phyloP scores from a whole-genome alignment of 257 asterid genomes.

The Nyctanthes arbortristis region DNA sequence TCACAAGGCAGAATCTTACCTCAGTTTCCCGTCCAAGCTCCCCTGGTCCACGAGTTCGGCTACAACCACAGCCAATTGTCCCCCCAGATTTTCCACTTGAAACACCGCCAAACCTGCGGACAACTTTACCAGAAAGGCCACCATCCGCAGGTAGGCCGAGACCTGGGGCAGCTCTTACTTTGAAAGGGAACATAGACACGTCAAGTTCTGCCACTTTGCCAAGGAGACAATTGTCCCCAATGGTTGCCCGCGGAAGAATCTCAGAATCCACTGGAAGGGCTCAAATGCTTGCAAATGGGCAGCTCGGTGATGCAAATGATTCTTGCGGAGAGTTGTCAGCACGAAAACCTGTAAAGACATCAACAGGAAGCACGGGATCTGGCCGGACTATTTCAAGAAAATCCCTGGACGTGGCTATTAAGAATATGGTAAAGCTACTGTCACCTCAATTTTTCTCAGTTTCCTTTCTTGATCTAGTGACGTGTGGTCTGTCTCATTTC shows the following conservation, averaged over 20 bases:
- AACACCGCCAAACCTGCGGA: slow-evolving; percentile 93
- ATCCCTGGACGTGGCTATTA: slow-evolving; percentile 90
- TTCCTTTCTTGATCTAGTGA: neutral
- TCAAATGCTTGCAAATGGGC: slow-evolving; percentile 62
- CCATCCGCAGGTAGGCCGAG: slow-evolving; percentile 95
- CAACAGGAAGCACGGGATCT: slow-evolving; percentile 75
- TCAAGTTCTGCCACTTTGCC: slow-evolving; percentile 38
- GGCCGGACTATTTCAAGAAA: slow-evolving; percentile 89
- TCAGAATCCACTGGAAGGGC: slow-evolving; percentile 68
- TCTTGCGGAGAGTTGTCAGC: slow-evolving; percentile 60
- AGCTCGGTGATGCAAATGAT: slow-evolving; percentile 48
- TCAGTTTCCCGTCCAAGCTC: slow-evolving; percentile 94
- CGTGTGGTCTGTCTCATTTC: neutral
- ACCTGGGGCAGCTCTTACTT: slow-evolving; percentile 57
- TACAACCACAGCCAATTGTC: slow-evolving; percentile 68
- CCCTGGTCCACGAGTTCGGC: slow-evolving; percentile 78
- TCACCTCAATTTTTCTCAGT: slow-evolving; percentile 1
- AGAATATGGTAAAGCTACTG: slow-evolving; percentile 72
- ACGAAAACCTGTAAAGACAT: slow-evolving; percentile 73
- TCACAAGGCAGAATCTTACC: slow-evolving; percentile 51
- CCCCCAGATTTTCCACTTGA: slow-evolving; percentile 86
- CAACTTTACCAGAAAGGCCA: slow-evolving; percentile 91
- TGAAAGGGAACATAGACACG: slow-evolving; percentile 58
- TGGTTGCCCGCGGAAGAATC: slow-evolving; percentile 72
- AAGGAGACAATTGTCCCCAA: slow-evolving; percentile 81